Conservation (phyloP, 2,329 filamentous ascomycete species). For the Pseudocercospora macadamiae region DNA sequence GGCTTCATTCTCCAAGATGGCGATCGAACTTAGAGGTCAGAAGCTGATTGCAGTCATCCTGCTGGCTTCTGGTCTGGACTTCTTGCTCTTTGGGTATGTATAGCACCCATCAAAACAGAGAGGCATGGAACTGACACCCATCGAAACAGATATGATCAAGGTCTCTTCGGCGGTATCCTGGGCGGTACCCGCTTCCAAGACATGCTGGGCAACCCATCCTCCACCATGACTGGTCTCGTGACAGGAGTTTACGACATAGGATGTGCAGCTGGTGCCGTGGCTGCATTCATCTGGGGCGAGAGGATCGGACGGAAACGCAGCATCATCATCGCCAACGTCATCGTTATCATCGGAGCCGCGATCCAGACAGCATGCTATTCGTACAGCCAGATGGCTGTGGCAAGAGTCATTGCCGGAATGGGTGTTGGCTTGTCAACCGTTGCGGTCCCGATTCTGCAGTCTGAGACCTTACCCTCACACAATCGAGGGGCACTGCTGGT, state of each 20-base stretch:
- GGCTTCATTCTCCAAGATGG: slow-evolving; percentile 8
- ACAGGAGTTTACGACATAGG: slow-evolving; percentile 35
- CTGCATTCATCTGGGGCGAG: slow-evolving; percentile 33
- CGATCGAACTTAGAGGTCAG: slow-evolving; percentile 29
- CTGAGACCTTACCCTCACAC: slow-evolving; percentile 35
- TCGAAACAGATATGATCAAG: slow-evolving; percentile 30
- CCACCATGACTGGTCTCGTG: slow-evolving; percentile 34
- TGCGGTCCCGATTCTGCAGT: slow-evolving; percentile 36
- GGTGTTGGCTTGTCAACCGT: slow-evolving; percentile 37
- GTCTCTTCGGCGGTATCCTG: slow-evolving; percentile 36
- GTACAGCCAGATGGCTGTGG: slow-evolving; percentile 32
- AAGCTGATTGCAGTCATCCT: slow-evolving; percentile 34
- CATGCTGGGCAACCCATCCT: slow-evolving; percentile 32
- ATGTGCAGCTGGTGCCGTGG: slow-evolving; percentile 32
- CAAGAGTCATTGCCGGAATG: slow-evolving; percentile 31
- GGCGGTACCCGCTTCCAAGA: slow-evolving; percentile 33
- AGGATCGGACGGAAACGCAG: slow-evolving; percentile 30
- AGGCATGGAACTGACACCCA: neutral
- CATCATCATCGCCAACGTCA: slow-evolving; percentile 33
- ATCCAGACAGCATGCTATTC: slow-evolving; percentile 32
- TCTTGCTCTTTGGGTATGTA: slow-evolving; percentile 32
- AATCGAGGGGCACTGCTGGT: slow-evolving; percentile 35
- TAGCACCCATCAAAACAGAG: neutral
- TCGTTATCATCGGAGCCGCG: slow-evolving; percentile 32
- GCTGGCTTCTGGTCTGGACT: slow-evolving; percentile 34